Base-by-base conservation (phyloP, 2,329 filamentous ascomycete species). In the Fusarium mangiferae region DNA sequence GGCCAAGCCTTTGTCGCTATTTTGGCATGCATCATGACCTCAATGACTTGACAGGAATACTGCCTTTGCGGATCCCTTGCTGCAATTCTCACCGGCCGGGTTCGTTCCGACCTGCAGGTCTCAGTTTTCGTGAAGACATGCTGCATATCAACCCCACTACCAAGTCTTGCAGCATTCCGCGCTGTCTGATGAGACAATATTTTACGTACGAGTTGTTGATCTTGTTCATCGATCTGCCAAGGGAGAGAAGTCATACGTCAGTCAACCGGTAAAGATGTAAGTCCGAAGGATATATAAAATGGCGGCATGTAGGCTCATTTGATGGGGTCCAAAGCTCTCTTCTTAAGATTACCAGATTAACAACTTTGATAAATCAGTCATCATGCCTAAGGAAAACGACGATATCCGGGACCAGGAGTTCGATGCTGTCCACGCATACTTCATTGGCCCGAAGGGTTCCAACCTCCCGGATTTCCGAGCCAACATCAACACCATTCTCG, bases 371-470 rank as follows among this genome's bases (percentile, higher is more conserved):
- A 30, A 13, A 30, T 30, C 30, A 12, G 12, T 12, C 28, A 57
- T 22, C 55, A 74, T 74, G 71, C 35, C 62, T 12, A 30, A 24
- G 14, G 22, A 36, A 14, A 44, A 18, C 22, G 39, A 39, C 70
- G 74, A 20, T 15, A 51, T 54, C 24, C 33, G 51, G 18, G 24
- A 38, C 12, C 63, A 77, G 6, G 75, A 77, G 58, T 77, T 74
- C 12, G 66, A 77, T 64, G 74, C 65, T 2, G 48, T 61, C 6
- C 81, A 81, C 14, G 82, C 84, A 11, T 83, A 84, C 71, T 85
- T 85, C 72, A 82, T 85, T 28, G 84, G 84, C 0, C 84, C 84
- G 6, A 82, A 82, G 42, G 84, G 82, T 22, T 79, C 84, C 49
- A 86, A 86, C 62, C 72, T 84, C n/a, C 72, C 78, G 0, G 81